These are phyloP conservation scores for Termitomyces sp. DNA, from an alignment of 768 basidiomycete species.

Conservation along the genomic window DNA sequence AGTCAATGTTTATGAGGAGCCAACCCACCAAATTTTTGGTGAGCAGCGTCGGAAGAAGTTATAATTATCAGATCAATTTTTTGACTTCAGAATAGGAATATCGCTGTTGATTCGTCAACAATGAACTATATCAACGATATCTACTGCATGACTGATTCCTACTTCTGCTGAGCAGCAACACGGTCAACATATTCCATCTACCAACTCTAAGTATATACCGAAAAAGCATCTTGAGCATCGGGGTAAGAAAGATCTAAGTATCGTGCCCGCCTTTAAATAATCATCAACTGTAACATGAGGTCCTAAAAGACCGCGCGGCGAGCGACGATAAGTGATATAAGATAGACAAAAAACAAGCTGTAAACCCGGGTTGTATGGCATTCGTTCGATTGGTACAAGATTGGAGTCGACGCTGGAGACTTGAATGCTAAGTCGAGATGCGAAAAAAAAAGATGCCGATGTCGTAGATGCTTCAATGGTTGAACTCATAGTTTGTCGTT, in stretches of 20 bases:
- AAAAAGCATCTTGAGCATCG: conserved; percentile 7
- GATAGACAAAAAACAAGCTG: conserved; percentile 5
- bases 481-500: conserved; percentile 5
- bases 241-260: conserved; percentile 12
- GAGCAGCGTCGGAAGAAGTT: neutral
- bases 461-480: conserved; percentile 10
- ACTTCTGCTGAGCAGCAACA: neutral
- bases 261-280: conserved; percentile 14
- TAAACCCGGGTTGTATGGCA: neutral
- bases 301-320: neutral
- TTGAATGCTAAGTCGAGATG: conserved; percentile 3
- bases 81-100: neutral
- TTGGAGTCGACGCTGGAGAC: conserved; percentile 3
- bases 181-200: conserved; percentile 5
- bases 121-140: neutral
- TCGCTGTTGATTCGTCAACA: neutral
- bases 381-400: conserved; percentile 14
- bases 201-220: neutral
- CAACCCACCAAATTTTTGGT: neutral
- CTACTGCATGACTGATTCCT: neutral
- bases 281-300: conserved; percentile 13
- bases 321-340: conserved; percentile 14
- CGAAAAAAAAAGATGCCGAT: conserved; percentile 9
- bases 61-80: neutral
- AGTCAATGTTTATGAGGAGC: neutral